Evolutionary conservation across 2,329 filamentous ascomycete species (phyloP), one percentile per base, ranked within the genome.

Genomic region (Fusarium foetens): DNA sequence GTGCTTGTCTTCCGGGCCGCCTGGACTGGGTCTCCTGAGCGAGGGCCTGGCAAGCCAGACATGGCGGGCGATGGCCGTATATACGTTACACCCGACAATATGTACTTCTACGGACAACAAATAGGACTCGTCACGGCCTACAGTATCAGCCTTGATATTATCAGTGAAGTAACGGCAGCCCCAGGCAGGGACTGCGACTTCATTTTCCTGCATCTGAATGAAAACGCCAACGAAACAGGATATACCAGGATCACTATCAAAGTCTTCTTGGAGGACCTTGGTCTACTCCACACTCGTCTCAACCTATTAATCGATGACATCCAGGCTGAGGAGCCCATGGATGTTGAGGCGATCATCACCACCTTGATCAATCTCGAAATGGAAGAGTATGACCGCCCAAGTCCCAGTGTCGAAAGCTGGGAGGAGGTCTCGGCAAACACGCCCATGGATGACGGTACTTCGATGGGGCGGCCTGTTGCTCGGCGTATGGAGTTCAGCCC

Each of bases 91-190:
- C 87, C 92, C 0, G 91, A 92, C 69, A 93, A 95, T 72, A 91
- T 99, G 80, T 98, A 97, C 81, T 98, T 99, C 79, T 99, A 98
- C 82, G 97, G 95, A 76, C 93, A 98, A 78, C 93, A 98, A 78
- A 91, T 98, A 80, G 96, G 96, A 10, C 87, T 99, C 10, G 92
- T 98, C 2, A 87, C 97, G 39, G 93, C 95, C 2, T 95, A 94
- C 55, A 89, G 89, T 21, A 89, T 97, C 55, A 90, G 88, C 60
- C 86, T 99, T 63, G 88, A 91, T 60, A 90, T 88, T 52, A 94
- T 99, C 63, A 90, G 90, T 13, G 96, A 98, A 81, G 94, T 98
- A 45, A 98, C 94, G 29, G 93, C 93, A 41, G 94, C 94, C 4
- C 92, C 94, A 17, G 96, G 96, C 25, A 92, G 92, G 79, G 94